These are phyloP conservation scores for Pichia sp. DNA, from an alignment of 1,139 yeast genomes.

Conservation along the genomic window DNA sequence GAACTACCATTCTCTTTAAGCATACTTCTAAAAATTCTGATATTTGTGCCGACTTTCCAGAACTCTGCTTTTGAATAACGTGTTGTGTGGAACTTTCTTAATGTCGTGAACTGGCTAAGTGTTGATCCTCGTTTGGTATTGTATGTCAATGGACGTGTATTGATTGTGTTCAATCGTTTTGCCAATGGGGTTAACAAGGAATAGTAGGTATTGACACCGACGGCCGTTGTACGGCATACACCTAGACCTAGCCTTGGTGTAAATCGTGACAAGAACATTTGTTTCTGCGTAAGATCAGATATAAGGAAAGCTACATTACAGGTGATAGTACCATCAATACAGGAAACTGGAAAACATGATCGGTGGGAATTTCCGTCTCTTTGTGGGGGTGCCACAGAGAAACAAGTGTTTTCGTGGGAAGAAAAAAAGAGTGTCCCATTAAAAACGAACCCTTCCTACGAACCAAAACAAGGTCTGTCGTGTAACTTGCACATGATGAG, in stretches of 20 bases:
- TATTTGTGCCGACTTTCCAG: slow-evolving; percentile 29
- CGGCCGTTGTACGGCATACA: not conserved
- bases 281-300: too few relatives aligned
- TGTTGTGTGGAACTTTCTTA: slow-evolving; percentile 3
- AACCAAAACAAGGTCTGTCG: too few relatives aligned
- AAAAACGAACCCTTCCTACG: too few relatives aligned
- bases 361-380: too few relatives aligned
- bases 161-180: not conserved
- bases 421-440: too few relatives aligned
- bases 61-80: slow-evolving; percentile 21
- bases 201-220: not conserved
- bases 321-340: too few relatives aligned
- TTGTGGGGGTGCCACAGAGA: too few relatives aligned
- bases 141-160: not conserved
- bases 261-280: too few relatives aligned
- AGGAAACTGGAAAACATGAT: too few relatives aligned
- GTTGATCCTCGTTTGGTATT: not conserved
- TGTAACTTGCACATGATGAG: too few relatives aligned
- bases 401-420: too few relatives aligned
- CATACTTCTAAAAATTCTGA: slow-evolving; percentile 22
- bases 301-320: too few relatives aligned
- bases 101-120: not conserved
- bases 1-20: slow-evolving; percentile 25
- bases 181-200: not conserved
- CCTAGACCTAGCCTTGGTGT: not conserved